Conservation (phyloP, 2,329 filamentous ascomycete genomes). For the Westerdykella aurantiaca region DNA sequence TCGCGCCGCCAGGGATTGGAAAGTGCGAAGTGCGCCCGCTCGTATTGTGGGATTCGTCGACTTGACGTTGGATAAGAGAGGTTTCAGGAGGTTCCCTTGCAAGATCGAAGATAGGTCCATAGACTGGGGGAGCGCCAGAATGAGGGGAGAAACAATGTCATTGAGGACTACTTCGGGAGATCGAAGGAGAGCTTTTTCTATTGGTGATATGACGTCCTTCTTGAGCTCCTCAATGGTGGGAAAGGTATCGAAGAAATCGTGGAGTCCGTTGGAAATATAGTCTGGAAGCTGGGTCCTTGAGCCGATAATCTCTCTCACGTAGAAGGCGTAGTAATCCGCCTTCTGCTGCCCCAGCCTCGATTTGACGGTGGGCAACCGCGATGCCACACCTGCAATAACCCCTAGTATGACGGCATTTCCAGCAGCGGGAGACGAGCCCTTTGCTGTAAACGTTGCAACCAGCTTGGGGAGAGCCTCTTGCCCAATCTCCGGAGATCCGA, state of each 20-base stretch:
- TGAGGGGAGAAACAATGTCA: constrained; percentile 68
- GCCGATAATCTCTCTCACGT: constrained; percentile 75
- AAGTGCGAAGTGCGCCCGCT: constrained; percentile 67
- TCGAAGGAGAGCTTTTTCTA: constrained; percentile 84
- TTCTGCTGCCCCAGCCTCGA: constrained; percentile 60
- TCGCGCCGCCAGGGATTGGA: constrained; percentile 61
- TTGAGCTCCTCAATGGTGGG: constrained; percentile 67
- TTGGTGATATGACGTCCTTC: constrained; percentile 67
- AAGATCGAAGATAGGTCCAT: constrained; percentile 76
- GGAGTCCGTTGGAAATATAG: constrained; percentile 67
- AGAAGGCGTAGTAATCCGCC: constrained; percentile 72
- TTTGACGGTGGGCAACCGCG: constrained; percentile 61
- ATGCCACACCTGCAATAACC: constrained; percentile 79
- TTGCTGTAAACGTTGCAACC: constrained; percentile 63
- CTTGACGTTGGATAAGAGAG: constrained; percentile 82
- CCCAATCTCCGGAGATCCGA: constrained; percentile 54
- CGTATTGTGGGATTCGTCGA: constrained; percentile 78
- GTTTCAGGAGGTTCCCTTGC: constrained; percentile 69
- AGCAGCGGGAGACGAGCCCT: constrained; percentile 57
- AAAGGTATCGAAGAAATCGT: constrained; percentile 78
- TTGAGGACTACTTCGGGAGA: constrained; percentile 85
- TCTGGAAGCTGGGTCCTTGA: constrained; percentile 65
- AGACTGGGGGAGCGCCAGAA: constrained; percentile 60
- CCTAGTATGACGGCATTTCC: constrained; percentile 76
- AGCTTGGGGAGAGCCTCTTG: constrained; percentile 58